Conservation (phyloP, 2,329 filamentous ascomycete species). For the Daldinia eschscholtzii region DNA sequence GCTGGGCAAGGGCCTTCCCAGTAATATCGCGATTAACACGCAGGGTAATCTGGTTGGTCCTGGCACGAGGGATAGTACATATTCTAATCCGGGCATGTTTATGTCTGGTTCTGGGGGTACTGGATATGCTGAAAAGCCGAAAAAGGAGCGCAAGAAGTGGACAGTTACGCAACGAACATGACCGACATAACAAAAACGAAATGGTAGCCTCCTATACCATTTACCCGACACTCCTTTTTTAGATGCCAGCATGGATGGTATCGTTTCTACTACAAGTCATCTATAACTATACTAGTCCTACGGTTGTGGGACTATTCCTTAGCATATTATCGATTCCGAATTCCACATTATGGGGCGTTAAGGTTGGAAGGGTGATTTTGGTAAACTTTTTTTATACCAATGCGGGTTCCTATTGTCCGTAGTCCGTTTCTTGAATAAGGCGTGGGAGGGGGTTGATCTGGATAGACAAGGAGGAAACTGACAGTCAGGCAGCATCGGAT, state of each 20-base stretch:
- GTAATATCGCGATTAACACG: slow-evolving; percentile 53
- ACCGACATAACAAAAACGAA: slow-evolving; percentile 26
- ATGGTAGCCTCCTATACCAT: slow-evolving; percentile 11
- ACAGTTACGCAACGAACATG: slow-evolving; percentile 59
- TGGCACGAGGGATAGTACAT: slow-evolving; percentile 48
- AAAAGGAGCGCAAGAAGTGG: slow-evolving; percentile 64
- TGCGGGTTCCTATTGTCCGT: slow-evolving; percentile 30
- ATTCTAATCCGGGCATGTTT: slow-evolving; percentile 54
- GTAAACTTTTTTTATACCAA: slow-evolving; percentile 26
- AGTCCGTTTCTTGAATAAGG: slow-evolving; percentile 40
- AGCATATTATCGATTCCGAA: slow-evolving; percentile 31
- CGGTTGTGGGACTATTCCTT: slow-evolving; percentile 33
- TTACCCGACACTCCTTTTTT: slow-evolving; percentile 33
- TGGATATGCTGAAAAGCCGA: slow-evolving; percentile 53
- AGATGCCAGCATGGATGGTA: slow-evolving; percentile 8
- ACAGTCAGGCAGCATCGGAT: slow-evolving; percentile 38
- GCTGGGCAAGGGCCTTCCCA: slow-evolving; percentile 60
- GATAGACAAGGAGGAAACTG: slow-evolving; percentile 36
- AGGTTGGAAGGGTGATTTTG: slow-evolving; percentile 30
- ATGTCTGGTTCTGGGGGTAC: slow-evolving; percentile 53
- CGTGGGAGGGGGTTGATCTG: slow-evolving; percentile 32
- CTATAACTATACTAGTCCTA: slow-evolving; percentile 20
- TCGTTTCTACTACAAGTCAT: slow-evolving; percentile 8
- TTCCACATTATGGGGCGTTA: slow-evolving; percentile 39
- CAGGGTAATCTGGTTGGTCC: slow-evolving; percentile 50